Conservation (phyloP, 306 rosid genomes). For the Styphnolobium japonicum region DNA sequence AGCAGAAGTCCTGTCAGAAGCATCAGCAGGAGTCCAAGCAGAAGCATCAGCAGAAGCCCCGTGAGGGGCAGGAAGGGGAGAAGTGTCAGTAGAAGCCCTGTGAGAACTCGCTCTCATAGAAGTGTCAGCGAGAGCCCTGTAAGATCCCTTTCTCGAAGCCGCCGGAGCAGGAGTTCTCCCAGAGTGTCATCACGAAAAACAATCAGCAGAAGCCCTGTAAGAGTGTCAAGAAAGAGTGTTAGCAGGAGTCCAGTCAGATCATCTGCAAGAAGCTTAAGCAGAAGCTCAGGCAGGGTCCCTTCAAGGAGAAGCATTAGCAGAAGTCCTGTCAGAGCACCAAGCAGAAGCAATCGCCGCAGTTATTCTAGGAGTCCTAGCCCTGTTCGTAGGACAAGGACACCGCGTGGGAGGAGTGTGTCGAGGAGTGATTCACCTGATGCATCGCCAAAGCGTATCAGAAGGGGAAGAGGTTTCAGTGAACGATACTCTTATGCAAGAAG, state of each 20-base stretch:
- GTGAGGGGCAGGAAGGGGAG: slow-evolving; percentile 26
- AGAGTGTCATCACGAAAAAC: slow-evolving; percentile 49
- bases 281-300: slow-evolving; percentile 75
- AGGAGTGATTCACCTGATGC: slow-evolving; percentile 83
- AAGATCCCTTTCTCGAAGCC: slow-evolving; percentile 43
- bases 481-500: slow-evolving; percentile 92
- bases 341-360: slow-evolving; percentile 61
- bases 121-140: slow-evolving; percentile 47
- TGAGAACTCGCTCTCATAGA: slow-evolving; percentile 23
- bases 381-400: slow-evolving; percentile 66
- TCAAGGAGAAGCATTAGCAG: slow-evolving; percentile 58
- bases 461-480: slow-evolving; percentile 97
- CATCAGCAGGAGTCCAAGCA: slow-evolving; percentile 39
- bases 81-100: slow-evolving; percentile 45
- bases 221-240: slow-evolving; percentile 51
- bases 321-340: slow-evolving; percentile 66
- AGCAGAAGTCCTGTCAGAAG: slow-evolving; percentile 49
- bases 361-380: slow-evolving; percentile 89
- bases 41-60: slow-evolving; percentile 48
- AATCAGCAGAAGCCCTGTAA: slow-evolving; percentile 64
- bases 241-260: slow-evolving; percentile 79
- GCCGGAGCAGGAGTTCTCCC: slow-evolving; percentile 58
- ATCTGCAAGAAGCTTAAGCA: slow-evolving; percentile 71
- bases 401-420: slow-evolving; percentile 73
- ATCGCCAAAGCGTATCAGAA: slow-evolving; percentile 88